phyloP scores from a whole-genome alignment of 2,329 filamentous ascomycete species.

The Aspergillus latus region DNA sequence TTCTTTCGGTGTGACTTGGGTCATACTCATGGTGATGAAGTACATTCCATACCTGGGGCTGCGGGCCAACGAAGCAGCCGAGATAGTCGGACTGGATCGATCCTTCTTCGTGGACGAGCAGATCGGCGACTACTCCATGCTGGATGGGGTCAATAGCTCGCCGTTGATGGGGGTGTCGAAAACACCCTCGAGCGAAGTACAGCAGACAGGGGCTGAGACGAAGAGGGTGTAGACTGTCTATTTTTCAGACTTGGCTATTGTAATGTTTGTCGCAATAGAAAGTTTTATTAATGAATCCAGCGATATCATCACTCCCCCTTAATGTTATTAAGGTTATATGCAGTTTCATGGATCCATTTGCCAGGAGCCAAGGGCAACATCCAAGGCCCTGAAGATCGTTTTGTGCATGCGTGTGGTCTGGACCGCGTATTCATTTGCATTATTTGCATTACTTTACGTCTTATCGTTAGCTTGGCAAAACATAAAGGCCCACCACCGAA shows the following conservation, averaged over 20 bases:
- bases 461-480: conserved; percentile 4
- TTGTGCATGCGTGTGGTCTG: conserved; percentile 3
- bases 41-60: conserved; percentile 56
- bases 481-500: not conserved
- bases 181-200: conserved; percentile 14
- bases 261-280: not conserved
- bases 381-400: conserved; percentile 4
- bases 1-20: conserved; percentile 54
- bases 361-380: not conserved
- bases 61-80: conserved; percentile 55
- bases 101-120: conserved; percentile 59
- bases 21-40: conserved; percentile 55
- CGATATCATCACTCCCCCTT: too few species aligned
- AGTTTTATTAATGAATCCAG: not conserved
- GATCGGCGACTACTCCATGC: conserved; percentile 53
- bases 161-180: conserved; percentile 19
- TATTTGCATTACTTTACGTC: not conserved
- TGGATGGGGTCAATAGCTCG: conserved; percentile 20
- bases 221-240: not conserved
- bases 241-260: not conserved
- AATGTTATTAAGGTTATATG: not conserved
- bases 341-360: not conserved
- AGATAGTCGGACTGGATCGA: conserved; percentile 56
- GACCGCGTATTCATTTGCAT: not conserved
- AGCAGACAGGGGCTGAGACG: conserved; percentile 9